Base-by-base conservation (phyloP, 2,329 filamentous ascomycete genomes). In the Dactylellina drechsleri region DNA sequence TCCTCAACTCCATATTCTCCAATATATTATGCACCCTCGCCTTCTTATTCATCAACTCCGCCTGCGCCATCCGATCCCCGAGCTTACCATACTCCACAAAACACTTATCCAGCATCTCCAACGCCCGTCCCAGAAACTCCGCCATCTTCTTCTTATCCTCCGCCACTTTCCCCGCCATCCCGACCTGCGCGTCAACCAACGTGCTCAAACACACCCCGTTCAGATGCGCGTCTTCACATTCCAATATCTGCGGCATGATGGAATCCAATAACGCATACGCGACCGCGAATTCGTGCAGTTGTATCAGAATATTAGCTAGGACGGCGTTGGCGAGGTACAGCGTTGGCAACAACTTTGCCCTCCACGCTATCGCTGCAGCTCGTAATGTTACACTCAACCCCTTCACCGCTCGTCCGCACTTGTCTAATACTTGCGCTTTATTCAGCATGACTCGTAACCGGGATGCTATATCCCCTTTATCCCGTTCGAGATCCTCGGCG, bases 21-120 rank as follows among this genome's bases (percentile, higher is more conserved):
- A 87, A 85, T 54, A 90, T 83, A 81, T 89, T 88, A 84, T 92
- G 91, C 59, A 96, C 86, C 59, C 89, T 89, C 2, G 91, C 90
- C 82, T 92, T 93, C 84, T 95, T 95, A 18, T 90, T 90, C 83
- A 93, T 86, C 84, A 91, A 89, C 81, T 93, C 90, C 79, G 91
- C 90, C 82, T 92, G 90, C 64, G 88, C 88, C n/a, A 84, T 83
- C 13, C 89, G 83, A 80, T 91, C 91, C 80, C 91, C 88, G 13
- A 92, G 84, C 54, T 84, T 85, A 49, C 88, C 87, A 80, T 87
- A 96, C 76, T 89, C 86, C 71, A 82, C 83, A 77, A 89, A 88
- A 0, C 90, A 87, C 75, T 84, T 86, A 66, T 90, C 87, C 56
- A 91, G 84, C 31, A 88, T 87, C 43, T 85, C 85, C 62, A 88